Evolutionary conservation across 2,329 filamentous ascomycete species (phyloP), one percentile per base, ranked within the genome.

Genomic region (Teratosphaeria zuluensis): DNA sequence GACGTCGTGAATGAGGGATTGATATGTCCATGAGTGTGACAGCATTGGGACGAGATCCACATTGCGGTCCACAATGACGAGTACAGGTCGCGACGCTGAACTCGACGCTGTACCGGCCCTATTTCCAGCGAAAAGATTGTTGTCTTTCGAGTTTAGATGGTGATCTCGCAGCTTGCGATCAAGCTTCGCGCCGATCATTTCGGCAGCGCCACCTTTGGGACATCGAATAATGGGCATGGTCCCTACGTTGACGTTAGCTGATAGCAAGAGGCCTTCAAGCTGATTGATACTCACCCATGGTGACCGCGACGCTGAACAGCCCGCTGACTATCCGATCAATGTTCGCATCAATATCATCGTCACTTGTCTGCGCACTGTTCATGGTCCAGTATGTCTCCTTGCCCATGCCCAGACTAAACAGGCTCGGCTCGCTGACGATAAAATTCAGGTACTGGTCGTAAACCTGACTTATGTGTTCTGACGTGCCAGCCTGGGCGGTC

Each of bases 401-500:
- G 64, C 91, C 87, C 83, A 97, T 89, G 9, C 92, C 92, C 62
- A 99, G 78, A 70, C 89, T 96, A 76, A 99, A 99, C 4, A 99
- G 80, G 72, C 97, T 92, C 4, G 92, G 92, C 72, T 99, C 94
- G 35, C 89, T 89, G 51, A 97, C 92, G 63, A 97, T 89, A 69
- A 97, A 99, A 75, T 99, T 97, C 57, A 99, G 80, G 70, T 97
- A 97, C 72, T 99, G 94, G 72, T 99, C 94, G 68, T 87, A 99
- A 6, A 99, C 84, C 69, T 96, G 92, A 1, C 92, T 86, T 62
- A 99, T 92, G 68, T 89, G 85, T 66, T 97, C 92, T 4, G 92
- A 86, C 0, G 91, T 96, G 30, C 87, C 89, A 12, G 90, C 85
- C 32, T 88, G 78, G 5, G 90, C 92, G 11, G 92, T 95, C 71